Percentiles rank a stretch among this genome's conserved stretches.
Evolutionary conservation across 2,329 filamentous ascomycete genomes (phyloP).

Genomic region (Laburnicola sp.): DNA sequence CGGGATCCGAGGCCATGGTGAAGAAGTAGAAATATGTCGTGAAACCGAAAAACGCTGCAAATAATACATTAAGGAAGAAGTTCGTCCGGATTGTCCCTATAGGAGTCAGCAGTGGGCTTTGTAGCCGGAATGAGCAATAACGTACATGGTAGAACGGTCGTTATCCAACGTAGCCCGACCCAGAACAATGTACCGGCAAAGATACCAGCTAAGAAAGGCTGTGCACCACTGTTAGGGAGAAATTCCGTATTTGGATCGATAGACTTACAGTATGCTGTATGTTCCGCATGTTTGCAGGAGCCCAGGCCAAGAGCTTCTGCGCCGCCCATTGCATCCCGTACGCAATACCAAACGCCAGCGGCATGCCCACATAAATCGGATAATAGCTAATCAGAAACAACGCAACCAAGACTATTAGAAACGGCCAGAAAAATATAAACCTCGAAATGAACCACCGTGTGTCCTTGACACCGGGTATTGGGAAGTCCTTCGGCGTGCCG

Average conservation of each 20-base stretch:
- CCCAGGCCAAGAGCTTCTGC: constrained; percentile 76
- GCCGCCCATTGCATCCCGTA: constrained; percentile 77
- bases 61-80: constrained; percentile 77
- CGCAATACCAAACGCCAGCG: constrained; percentile 65
- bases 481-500: constrained; percentile 73
- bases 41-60: constrained; percentile 64
- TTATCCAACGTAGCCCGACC: constrained; percentile 74
- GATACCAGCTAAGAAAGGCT: constrained; percentile 92
- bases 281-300: constrained; percentile 82
- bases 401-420: constrained; percentile 71
- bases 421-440: constrained; percentile 90
- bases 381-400: constrained; percentile 73
- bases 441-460: constrained; percentile 76
- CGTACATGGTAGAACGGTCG: constrained; percentile 72
- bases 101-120: neutral
- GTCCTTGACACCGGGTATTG: constrained; percentile 75
- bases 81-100: constrained; percentile 66
- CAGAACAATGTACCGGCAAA: constrained; percentile 87
- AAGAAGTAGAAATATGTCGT: constrained; percentile 85
- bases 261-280: constrained; percentile 80
- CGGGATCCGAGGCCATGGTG: constrained; percentile 86
- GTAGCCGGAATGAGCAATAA: neutral
- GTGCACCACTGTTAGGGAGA: neutral
- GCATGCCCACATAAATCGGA: constrained; percentile 75
- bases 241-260: neutral